These are phyloP conservation scores for Calonectria pteridis DNA, from an alignment of 2,329 filamentous ascomycete species.

Conservation along the genomic window DNA sequence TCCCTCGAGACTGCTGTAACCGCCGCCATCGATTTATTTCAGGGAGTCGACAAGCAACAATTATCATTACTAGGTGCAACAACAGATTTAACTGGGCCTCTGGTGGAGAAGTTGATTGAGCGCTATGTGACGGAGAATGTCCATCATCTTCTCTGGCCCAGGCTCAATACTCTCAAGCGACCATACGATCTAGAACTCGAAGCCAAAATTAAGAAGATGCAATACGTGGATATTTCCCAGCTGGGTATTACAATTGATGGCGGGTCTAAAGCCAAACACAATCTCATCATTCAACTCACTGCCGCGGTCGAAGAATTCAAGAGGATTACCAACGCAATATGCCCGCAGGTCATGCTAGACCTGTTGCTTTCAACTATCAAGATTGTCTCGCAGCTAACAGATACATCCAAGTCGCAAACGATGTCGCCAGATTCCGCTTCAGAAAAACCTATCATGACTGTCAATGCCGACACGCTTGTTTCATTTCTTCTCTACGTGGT, in stretches of 20 bases:
- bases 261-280: constrained; percentile 81
- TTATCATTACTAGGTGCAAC: constrained; percentile 91
- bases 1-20: constrained; percentile 94
- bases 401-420: constrained; percentile 59
- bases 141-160: constrained; percentile 89
- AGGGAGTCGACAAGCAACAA: constrained; percentile 95
- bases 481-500: constrained; percentile 92
- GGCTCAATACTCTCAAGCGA: constrained; percentile 81
- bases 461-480: constrained; percentile 91
- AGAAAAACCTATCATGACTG: constrained; percentile 70
- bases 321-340: constrained; percentile 81
- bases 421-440: constrained; percentile 50
- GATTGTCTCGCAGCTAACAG: constrained; percentile 78
- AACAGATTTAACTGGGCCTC: constrained; percentile 90
- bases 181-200: constrained; percentile 90
- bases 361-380: constrained; percentile 86
- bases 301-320: constrained; percentile 90
- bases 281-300: constrained; percentile 81
- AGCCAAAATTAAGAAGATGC: constrained; percentile 91
- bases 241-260: constrained; percentile 89
- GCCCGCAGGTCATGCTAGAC: constrained; percentile 91
- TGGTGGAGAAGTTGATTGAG: constrained; percentile 95
- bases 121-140: constrained; percentile 94
- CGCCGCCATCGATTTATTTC: constrained; percentile 93
- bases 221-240: constrained; percentile 93